Conservation (phyloP, 495 filamentous ascomycete species). For the Parmelia sp. region DNA sequence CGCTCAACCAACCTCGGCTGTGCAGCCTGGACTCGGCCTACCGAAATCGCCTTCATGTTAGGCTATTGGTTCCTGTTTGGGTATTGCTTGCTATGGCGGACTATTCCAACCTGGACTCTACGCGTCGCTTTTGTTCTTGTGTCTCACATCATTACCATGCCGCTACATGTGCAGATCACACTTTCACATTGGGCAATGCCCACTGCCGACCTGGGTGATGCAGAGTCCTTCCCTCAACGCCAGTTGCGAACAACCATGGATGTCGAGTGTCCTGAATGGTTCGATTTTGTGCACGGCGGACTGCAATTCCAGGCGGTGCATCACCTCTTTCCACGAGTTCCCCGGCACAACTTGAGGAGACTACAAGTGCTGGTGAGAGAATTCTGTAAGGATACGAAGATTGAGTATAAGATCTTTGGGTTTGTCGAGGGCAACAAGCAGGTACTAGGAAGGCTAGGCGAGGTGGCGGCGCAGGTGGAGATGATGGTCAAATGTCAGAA, state of each 20-base stretch:
- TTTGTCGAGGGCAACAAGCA: constrained; percentile 29
- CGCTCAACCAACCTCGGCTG: constrained; percentile 39
- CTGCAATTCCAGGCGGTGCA: constrained; percentile 47
- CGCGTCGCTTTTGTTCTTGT: constrained; percentile 42
- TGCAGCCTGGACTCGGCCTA: constrained; percentile 34
- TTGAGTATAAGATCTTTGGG: constrained; percentile 37
- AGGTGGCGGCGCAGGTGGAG: constrained; percentile 19
- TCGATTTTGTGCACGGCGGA: constrained; percentile 44
- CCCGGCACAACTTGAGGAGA: constrained; percentile 41
- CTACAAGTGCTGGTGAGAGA: constrained; percentile 38
- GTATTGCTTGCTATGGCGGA: constrained; percentile 39
- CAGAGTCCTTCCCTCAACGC: constrained; percentile 44
- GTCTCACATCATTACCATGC: constrained; percentile 43
- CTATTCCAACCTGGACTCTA: constrained; percentile 38
- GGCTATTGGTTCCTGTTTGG: constrained; percentile 43
- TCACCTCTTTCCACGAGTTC: constrained; percentile 43
- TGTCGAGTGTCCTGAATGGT: constrained; percentile 43
- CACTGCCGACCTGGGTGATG: constrained; percentile 41
- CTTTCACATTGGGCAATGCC: constrained; percentile 48
- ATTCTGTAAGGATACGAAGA: constrained; percentile 40
- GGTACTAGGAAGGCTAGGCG: constrained; percentile 17
- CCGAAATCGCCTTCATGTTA: constrained; percentile 23
- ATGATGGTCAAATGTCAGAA: constrained; percentile 20
- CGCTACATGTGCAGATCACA: constrained; percentile 47
- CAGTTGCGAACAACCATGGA: constrained; percentile 47